A percentile compares a stretch with the other conserved stretches of the same genome.
phyloP scores from a whole-genome alignment of 2,329 filamentous ascomycete genomes.

The Trichoderma atroviride region DNA sequence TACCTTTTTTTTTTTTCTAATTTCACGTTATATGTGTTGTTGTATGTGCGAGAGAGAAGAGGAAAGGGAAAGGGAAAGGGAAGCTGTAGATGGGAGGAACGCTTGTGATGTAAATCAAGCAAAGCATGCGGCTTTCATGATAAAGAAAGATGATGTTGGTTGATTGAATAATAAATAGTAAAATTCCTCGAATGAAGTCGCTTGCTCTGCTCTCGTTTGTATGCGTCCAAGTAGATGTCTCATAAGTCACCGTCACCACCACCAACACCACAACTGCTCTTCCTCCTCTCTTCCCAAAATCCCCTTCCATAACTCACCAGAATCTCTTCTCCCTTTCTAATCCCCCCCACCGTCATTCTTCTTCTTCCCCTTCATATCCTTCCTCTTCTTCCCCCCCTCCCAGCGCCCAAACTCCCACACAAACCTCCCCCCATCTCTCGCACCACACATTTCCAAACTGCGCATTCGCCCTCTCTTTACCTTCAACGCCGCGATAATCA shows the following conservation, averaged over 20 bases:
- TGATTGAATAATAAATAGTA: neutral
- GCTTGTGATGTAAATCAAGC: neutral
- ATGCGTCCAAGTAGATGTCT: too few species aligned
- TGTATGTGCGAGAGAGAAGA: neutral
- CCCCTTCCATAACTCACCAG: constrained; percentile 69
- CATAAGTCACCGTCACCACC: constrained; percentile 18
- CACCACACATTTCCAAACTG: constrained; percentile 65
- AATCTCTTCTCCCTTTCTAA: constrained; percentile 62
- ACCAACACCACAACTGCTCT: constrained; percentile 31
- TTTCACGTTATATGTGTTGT: neutral
- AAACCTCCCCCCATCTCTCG: constrained; percentile 58
- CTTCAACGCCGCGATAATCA: constrained; percentile 61
- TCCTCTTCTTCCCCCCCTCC: constrained; percentile 32
- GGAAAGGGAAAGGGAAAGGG: neutral
- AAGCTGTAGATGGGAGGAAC: neutral
- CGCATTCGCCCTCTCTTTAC: constrained; percentile 53
- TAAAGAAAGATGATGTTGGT: neutral
- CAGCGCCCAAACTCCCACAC: constrained; percentile 62
- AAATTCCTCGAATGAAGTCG: neutral
- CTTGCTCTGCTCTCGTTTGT: neutral
- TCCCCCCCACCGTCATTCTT: constrained; percentile 39
- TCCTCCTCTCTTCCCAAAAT: constrained; percentile 58
- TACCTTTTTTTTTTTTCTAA: constrained; percentile 5
- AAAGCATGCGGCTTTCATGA: neutral
- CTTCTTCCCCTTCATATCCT: constrained; percentile 35